Conservation (phyloP, 495 filamentous ascomycete genomes). For the Penicillium bovifimosum region DNA sequence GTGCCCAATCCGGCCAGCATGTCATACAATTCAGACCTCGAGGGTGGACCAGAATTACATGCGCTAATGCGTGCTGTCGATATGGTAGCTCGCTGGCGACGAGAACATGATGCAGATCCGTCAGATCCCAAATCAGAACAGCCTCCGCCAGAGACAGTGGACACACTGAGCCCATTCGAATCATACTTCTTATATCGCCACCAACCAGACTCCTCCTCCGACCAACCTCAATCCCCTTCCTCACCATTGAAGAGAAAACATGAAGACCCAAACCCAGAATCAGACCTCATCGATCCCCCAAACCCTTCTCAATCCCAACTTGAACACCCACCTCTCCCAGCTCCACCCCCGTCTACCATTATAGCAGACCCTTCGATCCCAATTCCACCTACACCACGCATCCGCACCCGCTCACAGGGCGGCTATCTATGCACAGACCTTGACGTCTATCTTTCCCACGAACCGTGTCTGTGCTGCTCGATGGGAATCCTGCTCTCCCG, state of each 20-base stretch:
- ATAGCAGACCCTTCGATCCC: not conserved
- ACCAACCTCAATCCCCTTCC: not conserved
- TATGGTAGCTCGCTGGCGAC: slow-evolving; percentile 70
- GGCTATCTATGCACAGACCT: slow-evolving; percentile 94
- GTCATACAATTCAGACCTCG: slow-evolving; percentile 29
- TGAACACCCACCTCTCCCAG: slow-evolving; percentile 6
- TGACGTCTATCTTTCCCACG: slow-evolving; percentile 87
- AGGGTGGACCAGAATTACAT: slow-evolving; percentile 75
- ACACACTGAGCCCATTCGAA: slow-evolving; percentile 30
- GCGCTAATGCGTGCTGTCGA: slow-evolving; percentile 81
- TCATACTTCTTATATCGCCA: slow-evolving; percentile 29
- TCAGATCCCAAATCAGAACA: slow-evolving; percentile 2
- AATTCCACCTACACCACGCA: slow-evolving; percentile 12
- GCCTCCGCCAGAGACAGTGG: not conserved
- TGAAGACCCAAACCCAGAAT: slow-evolving; percentile 15
- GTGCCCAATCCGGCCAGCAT: slow-evolving; percentile 28
- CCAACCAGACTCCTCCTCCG: not conserved
- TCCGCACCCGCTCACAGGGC: slow-evolving; percentile 46
- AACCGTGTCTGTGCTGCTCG: slow-evolving; percentile 92
- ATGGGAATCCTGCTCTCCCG: slow-evolving; percentile 94
- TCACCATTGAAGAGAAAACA: slow-evolving; percentile 22
- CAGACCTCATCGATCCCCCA: not conserved
- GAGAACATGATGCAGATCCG: slow-evolving; percentile 15
- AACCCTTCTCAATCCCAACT: not conserved
- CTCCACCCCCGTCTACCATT: slow-evolving; percentile 13